These are phyloP conservation scores for Serendipita indica DNA, from an alignment of 768 basidiomycete genomes.

Conservation along the genomic window DNA sequence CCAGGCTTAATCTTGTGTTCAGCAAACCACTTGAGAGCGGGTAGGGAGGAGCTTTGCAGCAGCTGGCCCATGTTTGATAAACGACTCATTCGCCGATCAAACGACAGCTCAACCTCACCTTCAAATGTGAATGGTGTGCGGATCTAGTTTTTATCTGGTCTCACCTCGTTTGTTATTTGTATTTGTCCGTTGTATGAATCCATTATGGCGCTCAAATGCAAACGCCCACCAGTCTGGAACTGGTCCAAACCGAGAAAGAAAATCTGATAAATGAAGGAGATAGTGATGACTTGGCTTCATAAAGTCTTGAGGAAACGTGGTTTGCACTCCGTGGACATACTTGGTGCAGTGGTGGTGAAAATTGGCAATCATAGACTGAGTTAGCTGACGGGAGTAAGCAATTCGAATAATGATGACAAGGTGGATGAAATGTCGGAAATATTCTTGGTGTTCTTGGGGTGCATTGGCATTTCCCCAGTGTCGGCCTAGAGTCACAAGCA, in stretches of 20 bases:
- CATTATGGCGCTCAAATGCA: not conserved
- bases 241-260: not conserved
- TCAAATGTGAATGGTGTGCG: too few species aligned
- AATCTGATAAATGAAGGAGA: not conserved
- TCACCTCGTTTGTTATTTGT: not conserved
- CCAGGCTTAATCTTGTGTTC: too few species aligned
- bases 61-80: too few species aligned
- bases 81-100: too few species aligned
- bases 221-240: not conserved
- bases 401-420: not conserved
- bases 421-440: not conserved
- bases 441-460: not conserved
- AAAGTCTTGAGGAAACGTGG: not conserved
- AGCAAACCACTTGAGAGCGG: too few species aligned
- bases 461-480: not conserved
- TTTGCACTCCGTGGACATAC: not conserved
- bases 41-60: too few species aligned
- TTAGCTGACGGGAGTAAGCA: not conserved
- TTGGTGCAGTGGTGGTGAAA: not conserved
- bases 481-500: not conserved
- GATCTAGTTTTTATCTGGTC: too few species aligned
- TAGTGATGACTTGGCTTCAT: not conserved
- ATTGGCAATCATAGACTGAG: not conserved
- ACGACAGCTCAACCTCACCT: too few species aligned
- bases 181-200: not conserved